Base-by-base conservation (phyloP, 306 rosid genomes). In the Echinosophora koreensis region DNA sequence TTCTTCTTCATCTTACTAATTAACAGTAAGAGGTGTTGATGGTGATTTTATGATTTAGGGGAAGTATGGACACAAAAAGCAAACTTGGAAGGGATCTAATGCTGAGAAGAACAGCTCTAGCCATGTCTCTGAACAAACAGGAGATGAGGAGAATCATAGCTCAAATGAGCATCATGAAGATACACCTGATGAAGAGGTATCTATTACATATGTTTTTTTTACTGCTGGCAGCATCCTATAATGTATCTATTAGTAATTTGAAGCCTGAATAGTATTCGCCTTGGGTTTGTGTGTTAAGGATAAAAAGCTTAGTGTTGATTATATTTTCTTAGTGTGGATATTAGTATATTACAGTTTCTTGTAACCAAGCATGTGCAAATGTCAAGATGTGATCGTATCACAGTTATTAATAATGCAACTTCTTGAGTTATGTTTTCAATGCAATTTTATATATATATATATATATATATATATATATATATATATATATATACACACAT, bases 61-160 rank as follows among this genome's bases (percentile, higher is more conserved):
- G 3, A 91, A 88, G 88, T 81, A 89, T 47, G 97, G 84, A 32
- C 97, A 87, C 65, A 90, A 84, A 74, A 93, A 78, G 76, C 98
- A 88, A 81, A 77, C 68, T 64, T 80, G 93, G 91, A 87, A 86
- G 87, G 88, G 57, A 44, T 47, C 87, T 82, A 90, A 88, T 54
- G 62, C 93, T 8, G 97, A 95, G 86, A 92, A 88, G 78, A 88
- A 77, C 79, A 72, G 56, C 76, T 67, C 83, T 42, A 80, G 81
- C 30, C 90, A 85, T 71, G 62, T 58, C 57, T 56, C 87, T 66
- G 98, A 87, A 71, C 91, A 66, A 59, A 50, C 83, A 6, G 91
- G 89, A 61, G 88, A 82, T n/a, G 93, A 85, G 84, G 94, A 89
- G 66, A 72, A 68, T 72, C 98, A 87, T 62, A 84, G 80, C 85